Evolutionary conservation across 1,284 basidiomycete species (phyloP).

Genomic region (Erythrobasidium hasegawianum): DNA sequence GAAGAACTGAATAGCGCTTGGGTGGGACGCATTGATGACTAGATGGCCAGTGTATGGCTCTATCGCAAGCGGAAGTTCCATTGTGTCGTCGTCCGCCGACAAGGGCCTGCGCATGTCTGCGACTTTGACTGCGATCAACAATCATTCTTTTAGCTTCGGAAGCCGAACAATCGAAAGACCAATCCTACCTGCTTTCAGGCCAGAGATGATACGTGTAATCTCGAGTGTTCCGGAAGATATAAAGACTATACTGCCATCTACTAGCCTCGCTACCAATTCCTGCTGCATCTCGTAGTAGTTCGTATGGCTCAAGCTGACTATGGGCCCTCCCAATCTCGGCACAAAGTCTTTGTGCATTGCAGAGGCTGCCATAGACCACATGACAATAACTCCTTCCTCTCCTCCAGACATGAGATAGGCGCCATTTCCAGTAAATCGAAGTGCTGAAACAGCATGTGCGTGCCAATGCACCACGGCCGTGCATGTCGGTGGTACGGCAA

Average conservation of each 20-base stretch:
- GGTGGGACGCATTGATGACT: slow-evolving; percentile 86
- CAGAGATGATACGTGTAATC: slow-evolving; percentile 68
- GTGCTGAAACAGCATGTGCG: slow-evolving; percentile 84
- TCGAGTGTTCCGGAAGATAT: slow-evolving; percentile 69
- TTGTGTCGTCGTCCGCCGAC: background rate
- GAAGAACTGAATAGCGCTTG: slow-evolving; percentile 88
- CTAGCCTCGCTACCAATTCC: slow-evolving; percentile 78
- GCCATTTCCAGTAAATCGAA: slow-evolving; percentile 85
- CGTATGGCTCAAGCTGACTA: slow-evolving; percentile 56
- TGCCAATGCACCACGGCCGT: slow-evolving; percentile 95
- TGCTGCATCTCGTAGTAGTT: slow-evolving; percentile 56
- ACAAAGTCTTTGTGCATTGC: slow-evolving; percentile 83
- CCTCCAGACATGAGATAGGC: slow-evolving; percentile 91
- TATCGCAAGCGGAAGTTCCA: slow-evolving; percentile 61
- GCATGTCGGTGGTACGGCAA: slow-evolving; percentile 52
- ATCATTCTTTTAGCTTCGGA: no score
- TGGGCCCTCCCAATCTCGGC: slow-evolving; percentile 84
- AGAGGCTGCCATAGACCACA: slow-evolving; percentile 77
- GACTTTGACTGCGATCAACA: background rate
- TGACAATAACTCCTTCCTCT: slow-evolving; percentile 89
- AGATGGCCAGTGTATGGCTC: slow-evolving; percentile 69
- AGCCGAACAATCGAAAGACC: no score
- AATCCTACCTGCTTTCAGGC: slow-evolving; percentile 69
- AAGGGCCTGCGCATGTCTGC: slow-evolving; percentile 34
- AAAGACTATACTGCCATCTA: slow-evolving; percentile 77